Conservation (phyloP, 2,329 filamentous ascomycete genomes). For the Trichoderma arundinaceum region DNA sequence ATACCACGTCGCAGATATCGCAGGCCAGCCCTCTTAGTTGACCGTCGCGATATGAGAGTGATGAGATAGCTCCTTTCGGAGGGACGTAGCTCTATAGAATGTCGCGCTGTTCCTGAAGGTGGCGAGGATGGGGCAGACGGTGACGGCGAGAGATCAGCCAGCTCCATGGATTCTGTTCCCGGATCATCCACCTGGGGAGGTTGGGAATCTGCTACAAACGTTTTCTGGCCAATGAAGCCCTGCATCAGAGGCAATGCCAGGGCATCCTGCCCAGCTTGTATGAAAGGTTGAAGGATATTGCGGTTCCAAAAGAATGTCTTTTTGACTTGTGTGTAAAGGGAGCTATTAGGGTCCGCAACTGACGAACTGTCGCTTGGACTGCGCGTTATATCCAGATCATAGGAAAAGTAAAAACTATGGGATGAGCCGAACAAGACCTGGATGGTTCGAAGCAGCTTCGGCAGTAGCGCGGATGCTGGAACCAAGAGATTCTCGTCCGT, state of each 20-base stretch:
- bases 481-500: constrained; percentile 32
- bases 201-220: constrained; percentile 73
- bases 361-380: constrained; percentile 52
- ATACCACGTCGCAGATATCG: constrained; percentile 89
- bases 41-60: constrained; percentile 91
- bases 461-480: constrained; percentile 63
- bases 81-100: constrained; percentile 50
- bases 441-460: constrained; percentile 82
- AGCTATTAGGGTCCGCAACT: constrained; percentile 42
- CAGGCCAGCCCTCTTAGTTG: constrained; percentile 82
- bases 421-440: constrained; percentile 83
- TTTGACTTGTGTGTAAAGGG: constrained; percentile 76
- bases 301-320: constrained; percentile 90
- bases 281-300: constrained; percentile 74
- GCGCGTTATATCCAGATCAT: constrained; percentile 89
- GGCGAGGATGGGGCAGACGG: constrained; percentile 39
- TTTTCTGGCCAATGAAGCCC: constrained; percentile 87
- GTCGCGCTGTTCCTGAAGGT: constrained; percentile 36
- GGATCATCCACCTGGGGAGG: constrained; percentile 60
- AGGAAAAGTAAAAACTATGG: constrained; percentile 91
- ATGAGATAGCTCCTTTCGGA: constrained; percentile 70
- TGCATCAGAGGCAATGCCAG: constrained; percentile 86
- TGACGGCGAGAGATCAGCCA: constrained; percentile 47
- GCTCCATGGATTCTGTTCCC: constrained; percentile 54
- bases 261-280: constrained; percentile 71